phyloP scores from a whole-genome alignment of 495 filamentous ascomycete species.

The Lasiosphaeris hirsuta region DNA sequence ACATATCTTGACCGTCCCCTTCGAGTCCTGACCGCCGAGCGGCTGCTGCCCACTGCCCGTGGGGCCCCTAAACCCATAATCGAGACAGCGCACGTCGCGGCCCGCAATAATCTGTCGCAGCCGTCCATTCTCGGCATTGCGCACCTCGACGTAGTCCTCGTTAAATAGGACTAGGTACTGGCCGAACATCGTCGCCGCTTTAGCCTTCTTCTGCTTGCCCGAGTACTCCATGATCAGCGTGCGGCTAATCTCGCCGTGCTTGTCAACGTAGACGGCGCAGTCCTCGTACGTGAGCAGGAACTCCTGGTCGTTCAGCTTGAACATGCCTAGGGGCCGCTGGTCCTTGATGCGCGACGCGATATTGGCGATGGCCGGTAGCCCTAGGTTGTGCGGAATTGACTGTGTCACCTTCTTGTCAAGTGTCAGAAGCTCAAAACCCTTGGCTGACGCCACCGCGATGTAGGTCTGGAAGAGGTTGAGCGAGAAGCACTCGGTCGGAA shows the following conservation, averaged over 20 bases:
- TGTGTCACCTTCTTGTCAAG: slow-evolving; percentile 93
- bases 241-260: slow-evolving; percentile 90
- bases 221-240: slow-evolving; percentile 97
- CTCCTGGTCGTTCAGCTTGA: slow-evolving; percentile 86
- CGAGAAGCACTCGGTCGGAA: slow-evolving; percentile 90
- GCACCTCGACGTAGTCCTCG: slow-evolving; percentile 86
- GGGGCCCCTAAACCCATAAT: slow-evolving; percentile 71
- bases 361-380: slow-evolving; percentile 66
- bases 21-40: slow-evolving; percentile 31
- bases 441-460: slow-evolving; percentile 83
- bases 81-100: slow-evolving; percentile 78
- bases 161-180: slow-evolving; percentile 82
- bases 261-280: slow-evolving; percentile 96
- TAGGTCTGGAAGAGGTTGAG: slow-evolving; percentile 94
- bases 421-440: slow-evolving; percentile 93
- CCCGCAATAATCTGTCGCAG: slow-evolving; percentile 92
- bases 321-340: slow-evolving; percentile 90
- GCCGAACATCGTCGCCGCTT: slow-evolving; percentile 70
- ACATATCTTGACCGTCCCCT: slow-evolving; percentile 80
- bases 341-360: slow-evolving; percentile 78
- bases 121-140: slow-evolving; percentile 93
- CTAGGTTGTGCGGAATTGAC: slow-evolving; percentile 78
- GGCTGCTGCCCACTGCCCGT: slow-evolving; percentile 35
- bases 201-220: slow-evolving; percentile 78
- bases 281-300: slow-evolving; percentile 93